Conservation (phyloP, 2,329 filamentous ascomycete species). For the Colletotrichum tabaci region DNA sequence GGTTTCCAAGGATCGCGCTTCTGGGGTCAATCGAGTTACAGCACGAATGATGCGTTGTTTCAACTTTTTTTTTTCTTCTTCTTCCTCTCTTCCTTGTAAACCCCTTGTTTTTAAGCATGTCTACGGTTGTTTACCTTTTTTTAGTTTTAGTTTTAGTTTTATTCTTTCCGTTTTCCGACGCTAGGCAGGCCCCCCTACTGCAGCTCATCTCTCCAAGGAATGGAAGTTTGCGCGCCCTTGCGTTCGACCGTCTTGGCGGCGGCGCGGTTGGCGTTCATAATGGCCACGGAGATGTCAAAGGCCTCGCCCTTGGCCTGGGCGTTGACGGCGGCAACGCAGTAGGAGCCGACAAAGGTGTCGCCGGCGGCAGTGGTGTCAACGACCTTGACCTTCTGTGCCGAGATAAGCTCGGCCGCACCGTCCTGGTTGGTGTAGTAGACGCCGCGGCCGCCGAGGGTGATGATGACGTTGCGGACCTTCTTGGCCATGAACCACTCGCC, state of each 20-base stretch:
- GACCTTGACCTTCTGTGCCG: conserved; percentile 79
- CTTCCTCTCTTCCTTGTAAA: neutral
- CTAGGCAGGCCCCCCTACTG: neutral
- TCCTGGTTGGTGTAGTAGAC: conserved; percentile 73
- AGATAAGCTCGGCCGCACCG: conserved; percentile 64
- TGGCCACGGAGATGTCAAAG: conserved; percentile 71
- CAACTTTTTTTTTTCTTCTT: conserved; percentile 7
- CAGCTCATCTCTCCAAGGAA: conserved; percentile 61
- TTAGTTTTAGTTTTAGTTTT: neutral
- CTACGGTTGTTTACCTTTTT: conserved; percentile 14
- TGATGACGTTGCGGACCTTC: conserved; percentile 83
- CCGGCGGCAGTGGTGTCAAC: conserved; percentile 95
- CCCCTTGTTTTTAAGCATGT: neutral
- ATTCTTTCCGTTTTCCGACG: conserved; percentile 9
- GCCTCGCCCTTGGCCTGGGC: conserved; percentile 46
- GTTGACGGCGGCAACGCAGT: conserved; percentile 80
- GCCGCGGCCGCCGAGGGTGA: conserved; percentile 88
- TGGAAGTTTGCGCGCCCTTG: conserved; percentile 60
- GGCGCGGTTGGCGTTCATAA: conserved; percentile 67
- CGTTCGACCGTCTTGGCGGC: conserved; percentile 59
- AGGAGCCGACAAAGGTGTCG: conserved; percentile 93
- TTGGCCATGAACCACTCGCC: conserved; percentile 73
- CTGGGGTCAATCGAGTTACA: neutral
- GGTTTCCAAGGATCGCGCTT: neutral
- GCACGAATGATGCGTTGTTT: neutral